Base-by-base conservation (phyloP, 176 grass and related monocot species). In the Eleusine coracana region DNA sequence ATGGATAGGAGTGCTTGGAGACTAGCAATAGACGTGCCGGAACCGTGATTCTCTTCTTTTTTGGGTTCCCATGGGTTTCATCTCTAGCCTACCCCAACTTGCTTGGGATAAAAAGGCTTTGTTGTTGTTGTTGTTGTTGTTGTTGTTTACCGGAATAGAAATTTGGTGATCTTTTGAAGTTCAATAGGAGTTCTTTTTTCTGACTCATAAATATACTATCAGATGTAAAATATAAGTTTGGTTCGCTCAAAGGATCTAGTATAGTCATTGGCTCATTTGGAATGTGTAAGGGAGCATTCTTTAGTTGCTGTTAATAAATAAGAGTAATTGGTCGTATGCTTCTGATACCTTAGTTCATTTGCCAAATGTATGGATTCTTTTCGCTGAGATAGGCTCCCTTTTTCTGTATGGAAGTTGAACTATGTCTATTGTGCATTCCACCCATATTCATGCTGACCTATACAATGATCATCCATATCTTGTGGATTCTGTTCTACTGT, bases 321-420 rank as follows among this genome's bases (percentile, higher is more conserved):
- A 63, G 10, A 66, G 75, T 60, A 3, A 63, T 29, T 28, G 31
- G 10, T 29, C 70, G 44, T 70, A 0, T 50, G 13, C 11, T 13
- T 13, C 14, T 50, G 6, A 36, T 66, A 12, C 58, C 15, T 42
- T 52, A 5, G n/a, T 23, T 67, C 36, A 39, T 6, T 58, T 7
- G n/a, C 54, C 54, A 58, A 58, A 21, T 58, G 54, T 8, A n/a
- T 58, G 54, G 18, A 8, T 58, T 21, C 6, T 58, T 58, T 58
- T 7, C 0, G 2, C 44, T 46, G 54, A n/a, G 18, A n/a, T 20
- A 73, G n/a, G 55, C 41, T 60, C 37, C 38, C 6, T 76, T 13
- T 69, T 67, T 31, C 13, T 77, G 39, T 20, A 66, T 70, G 21
- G 27, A 82, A 71, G 15, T 31, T 20, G 66, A 66, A 50, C 18